Conservation (phyloP, 2,329 filamentous ascomycete genomes). For the Gaeumannomyces sp. region DNA sequence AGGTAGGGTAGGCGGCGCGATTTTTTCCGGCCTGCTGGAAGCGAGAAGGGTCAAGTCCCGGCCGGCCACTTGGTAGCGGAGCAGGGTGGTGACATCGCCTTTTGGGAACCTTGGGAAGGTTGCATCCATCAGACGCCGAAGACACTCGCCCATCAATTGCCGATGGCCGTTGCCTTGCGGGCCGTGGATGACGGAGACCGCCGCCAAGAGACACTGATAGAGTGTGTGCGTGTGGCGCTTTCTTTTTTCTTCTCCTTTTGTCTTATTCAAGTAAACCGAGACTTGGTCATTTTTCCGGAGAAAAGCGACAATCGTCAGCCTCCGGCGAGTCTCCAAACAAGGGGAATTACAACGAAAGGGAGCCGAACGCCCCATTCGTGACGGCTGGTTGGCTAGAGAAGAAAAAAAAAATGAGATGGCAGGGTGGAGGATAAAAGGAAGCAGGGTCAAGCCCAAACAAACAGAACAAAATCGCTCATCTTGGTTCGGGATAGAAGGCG, state of each 20-base stretch:
- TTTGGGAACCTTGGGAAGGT: too few species aligned
- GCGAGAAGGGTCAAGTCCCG: too few species aligned
- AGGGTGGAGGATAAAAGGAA: background rate
- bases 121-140: background rate
- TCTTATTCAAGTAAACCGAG: background rate
- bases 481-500: background rate
- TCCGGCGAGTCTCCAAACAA: too few species aligned
- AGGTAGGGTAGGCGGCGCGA: too few species aligned
- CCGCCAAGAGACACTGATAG: background rate
- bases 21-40: too few species aligned
- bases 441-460: background rate
- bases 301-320: background rate
- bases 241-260: background rate
- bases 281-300: background rate
- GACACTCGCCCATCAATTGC: background rate
- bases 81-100: too few species aligned
- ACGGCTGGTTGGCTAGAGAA: background rate
- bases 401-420: background rate
- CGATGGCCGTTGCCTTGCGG: background rate
- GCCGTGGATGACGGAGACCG: too few species aligned
- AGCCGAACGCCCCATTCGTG: background rate
- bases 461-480: too few species aligned
- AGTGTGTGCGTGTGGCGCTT: background rate
- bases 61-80: background rate
- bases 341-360: background rate